These are phyloP conservation scores for Arctium minus DNA, from an alignment of 129 eudicot species.

Conservation along the genomic window DNA sequence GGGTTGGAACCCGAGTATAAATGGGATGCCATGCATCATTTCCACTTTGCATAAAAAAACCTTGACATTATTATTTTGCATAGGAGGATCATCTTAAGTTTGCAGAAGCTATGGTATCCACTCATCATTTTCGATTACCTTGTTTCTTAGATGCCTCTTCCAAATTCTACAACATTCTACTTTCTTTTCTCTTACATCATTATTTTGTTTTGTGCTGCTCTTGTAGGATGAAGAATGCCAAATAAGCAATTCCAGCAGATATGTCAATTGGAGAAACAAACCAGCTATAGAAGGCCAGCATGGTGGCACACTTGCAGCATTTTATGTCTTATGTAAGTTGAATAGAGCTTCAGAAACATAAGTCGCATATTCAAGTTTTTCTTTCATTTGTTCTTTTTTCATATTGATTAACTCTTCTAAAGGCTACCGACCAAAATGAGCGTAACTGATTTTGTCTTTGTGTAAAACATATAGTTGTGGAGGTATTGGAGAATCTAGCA, in stretches of 20 bases:
- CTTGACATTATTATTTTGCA: constrained; percentile 11
- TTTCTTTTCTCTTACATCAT: neutral
- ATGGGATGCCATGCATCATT: constrained; percentile 20
- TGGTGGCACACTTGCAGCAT: constrained; percentile 79
- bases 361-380: no score
- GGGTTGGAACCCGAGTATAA: constrained; percentile 36
- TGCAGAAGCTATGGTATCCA: constrained; percentile 39
- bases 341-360: neutral
- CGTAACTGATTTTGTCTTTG: neutral
- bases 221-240: constrained; percentile 49
- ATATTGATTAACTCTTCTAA: neutral
- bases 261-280: constrained; percentile 67
- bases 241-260: constrained; percentile 49
- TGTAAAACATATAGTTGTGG: constrained; percentile 55
- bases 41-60: constrained; percentile 3
- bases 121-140: neutral
- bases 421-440: neutral
- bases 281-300: constrained; percentile 70
- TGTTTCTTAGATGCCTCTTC: neutral
- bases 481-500: constrained; percentile 89
- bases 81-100: constrained; percentile 6
- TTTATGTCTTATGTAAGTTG: constrained; percentile 62
- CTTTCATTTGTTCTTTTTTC: neutral
- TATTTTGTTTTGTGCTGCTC: neutral
- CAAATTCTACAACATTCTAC: constrained; percentile 2